Base-by-base conservation (phyloP, 768 basidiomycete genomes). In the Mycena belliarum region DNA sequence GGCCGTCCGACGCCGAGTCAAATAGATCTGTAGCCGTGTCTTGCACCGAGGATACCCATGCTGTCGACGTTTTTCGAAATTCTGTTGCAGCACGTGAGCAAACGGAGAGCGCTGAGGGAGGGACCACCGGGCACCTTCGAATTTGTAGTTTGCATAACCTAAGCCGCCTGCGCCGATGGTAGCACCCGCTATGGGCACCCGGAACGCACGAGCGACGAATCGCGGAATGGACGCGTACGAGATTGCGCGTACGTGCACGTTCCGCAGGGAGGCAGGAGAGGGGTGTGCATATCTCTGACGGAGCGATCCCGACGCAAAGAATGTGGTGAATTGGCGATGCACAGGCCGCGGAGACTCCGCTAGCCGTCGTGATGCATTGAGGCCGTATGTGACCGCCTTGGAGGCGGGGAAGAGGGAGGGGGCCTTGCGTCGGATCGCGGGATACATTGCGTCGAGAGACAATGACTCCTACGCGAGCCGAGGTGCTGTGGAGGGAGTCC, bases 91-190 rank as follows among this genome's bases (percentile, higher is more conserved):
- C 55, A 10, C 37, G 47, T 57, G 28, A 50, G 62, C 35, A 49
- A 50, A 21, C 32, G 18, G 20, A 15, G 15, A 18, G 42, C 24
- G 3, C 49, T 29, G 5, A 51, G 21, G 33, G 21, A 15, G 24
- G n/a, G 9, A 49, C 25, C 51, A 32, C 41, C 9, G 72, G 82
- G 63, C 59, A 93, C 95, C 93, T 78, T 98, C 95, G 66, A 96
- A 88, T 75, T 95, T 95, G 78, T 96, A 96, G 71, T 96, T 95
- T 21, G 94, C 95, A 73, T 97, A 98, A 6, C 92, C 93, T 55
- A 96, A 76, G 0, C 93, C 88, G 11, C 95, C 95, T 0, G 90
- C 95, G 5, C 95, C 95, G 24, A 95, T 83, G 1, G 93, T 93
- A 33, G 87, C 89, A 7, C 90, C 93, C 16, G 93, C 94, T 57